phyloP scores from a whole-genome alignment of 2,329 filamentous ascomycete genomes.

The Penicillium hesseltinei region DNA sequence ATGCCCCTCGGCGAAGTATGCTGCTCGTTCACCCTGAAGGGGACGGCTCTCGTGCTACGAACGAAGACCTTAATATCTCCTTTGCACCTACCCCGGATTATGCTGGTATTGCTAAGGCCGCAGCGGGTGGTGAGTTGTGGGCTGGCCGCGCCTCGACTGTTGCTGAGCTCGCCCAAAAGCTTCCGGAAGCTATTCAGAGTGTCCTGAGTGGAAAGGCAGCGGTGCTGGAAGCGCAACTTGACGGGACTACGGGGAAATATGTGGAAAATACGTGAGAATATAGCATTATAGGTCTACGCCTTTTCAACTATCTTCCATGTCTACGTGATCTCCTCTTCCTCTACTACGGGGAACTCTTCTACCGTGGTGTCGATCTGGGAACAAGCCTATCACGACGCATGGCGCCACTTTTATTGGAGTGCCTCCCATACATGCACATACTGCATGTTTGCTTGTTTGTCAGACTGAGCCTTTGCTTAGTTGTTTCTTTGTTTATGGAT shows the following conservation, averaged over 20 bases:
- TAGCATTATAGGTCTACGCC: neutral
- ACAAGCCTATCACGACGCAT: too few species aligned
- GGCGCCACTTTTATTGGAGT: too few species aligned
- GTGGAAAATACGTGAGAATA: slow-evolving; percentile 16
- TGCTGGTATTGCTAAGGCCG: slow-evolving; percentile 65
- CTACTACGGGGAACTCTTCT: too few species aligned
- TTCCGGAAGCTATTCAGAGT: slow-evolving; percentile 59
- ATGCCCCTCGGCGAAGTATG: slow-evolving; percentile 61
- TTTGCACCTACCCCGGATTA: slow-evolving; percentile 67
- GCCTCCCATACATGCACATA: too few species aligned
- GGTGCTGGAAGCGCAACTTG: slow-evolving; percentile 61
- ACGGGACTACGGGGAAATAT: slow-evolving; percentile 57
- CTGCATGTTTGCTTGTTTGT: too few species aligned
- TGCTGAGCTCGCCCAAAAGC: slow-evolving; percentile 53
- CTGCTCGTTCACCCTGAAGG: slow-evolving; percentile 66
- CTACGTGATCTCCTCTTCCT: too few species aligned
- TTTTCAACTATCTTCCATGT: too few species aligned
- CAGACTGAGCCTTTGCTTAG: too few species aligned
- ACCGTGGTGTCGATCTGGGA: too few species aligned
- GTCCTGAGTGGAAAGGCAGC: slow-evolving; percentile 59
- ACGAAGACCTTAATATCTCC: slow-evolving; percentile 65
- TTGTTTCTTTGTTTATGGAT: too few species aligned
- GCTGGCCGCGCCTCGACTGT: slow-evolving; percentile 58
- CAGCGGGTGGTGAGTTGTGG: slow-evolving; percentile 62
- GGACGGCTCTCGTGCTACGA: slow-evolving; percentile 59